phyloP scores from a whole-genome alignment of 1,139 yeast species.

The Starmera stellimalicola region DNA sequence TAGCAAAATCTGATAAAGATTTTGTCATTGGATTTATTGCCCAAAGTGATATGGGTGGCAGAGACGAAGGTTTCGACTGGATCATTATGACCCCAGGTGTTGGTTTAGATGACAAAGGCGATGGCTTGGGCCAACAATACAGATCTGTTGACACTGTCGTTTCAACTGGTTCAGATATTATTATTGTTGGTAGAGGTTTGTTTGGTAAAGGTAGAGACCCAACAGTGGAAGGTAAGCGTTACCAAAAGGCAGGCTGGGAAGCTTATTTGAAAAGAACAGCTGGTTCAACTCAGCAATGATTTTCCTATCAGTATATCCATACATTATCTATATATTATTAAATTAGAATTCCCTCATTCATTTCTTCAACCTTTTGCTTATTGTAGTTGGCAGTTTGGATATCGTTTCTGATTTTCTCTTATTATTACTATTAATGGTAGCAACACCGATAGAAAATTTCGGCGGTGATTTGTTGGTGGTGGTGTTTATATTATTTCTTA shows the following conservation, averaged over 20 bases:
- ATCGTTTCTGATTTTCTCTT: background rate
- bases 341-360: background rate
- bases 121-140: constrained; percentile 92
- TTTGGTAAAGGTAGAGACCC: constrained; percentile 97
- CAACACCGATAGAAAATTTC: constrained; percentile 17
- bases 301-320: background rate
- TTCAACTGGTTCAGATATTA: constrained; percentile 78
- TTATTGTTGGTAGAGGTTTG: constrained; percentile 95
- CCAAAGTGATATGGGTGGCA: constrained; percentile 78
- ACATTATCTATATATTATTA: background rate
- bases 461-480: constrained; percentile 14
- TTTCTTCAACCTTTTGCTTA: background rate
- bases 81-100: constrained; percentile 97
- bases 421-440: background rate
- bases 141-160: constrained; percentile 84
- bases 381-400: background rate
- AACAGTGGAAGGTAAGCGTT: constrained; percentile 74
- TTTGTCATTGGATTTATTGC: constrained; percentile 97
- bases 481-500: background rate
- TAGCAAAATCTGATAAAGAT: constrained; percentile 78
- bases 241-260: constrained; percentile 89
- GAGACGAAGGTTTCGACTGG: constrained; percentile 86
- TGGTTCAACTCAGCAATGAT: background rate
- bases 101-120: constrained; percentile 96
- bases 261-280: constrained; percentile 51